Evolutionary conservation across 805 yeast species (phyloP).

Genomic region (Candida tammaniensis): DNA sequence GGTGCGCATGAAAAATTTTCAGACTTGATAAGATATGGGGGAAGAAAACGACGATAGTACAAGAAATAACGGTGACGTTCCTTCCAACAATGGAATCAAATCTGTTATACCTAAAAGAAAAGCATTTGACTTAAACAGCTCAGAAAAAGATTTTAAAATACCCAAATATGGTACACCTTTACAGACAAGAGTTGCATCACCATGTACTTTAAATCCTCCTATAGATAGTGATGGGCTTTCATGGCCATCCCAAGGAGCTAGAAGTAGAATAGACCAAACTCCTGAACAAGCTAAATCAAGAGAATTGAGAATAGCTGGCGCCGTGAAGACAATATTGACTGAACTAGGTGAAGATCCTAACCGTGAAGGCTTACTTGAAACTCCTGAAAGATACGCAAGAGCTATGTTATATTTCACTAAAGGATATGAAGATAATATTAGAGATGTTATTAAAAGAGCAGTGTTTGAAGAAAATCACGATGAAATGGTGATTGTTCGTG

Average conservation of each 20-base stretch:
- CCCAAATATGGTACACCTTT: constrained; percentile 48
- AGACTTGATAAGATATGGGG: no score
- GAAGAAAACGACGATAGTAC: no score
- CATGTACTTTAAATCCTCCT: constrained; percentile 80
- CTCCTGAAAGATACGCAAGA: constrained; percentile 94
- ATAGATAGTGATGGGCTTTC: constrained; percentile 88
- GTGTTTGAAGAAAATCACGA: constrained; percentile 98
- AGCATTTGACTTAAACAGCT: no score
- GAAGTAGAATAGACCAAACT: constrained; percentile 67
- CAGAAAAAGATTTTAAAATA: not conserved
- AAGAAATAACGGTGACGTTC: no score
- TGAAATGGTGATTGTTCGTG: constrained; percentile 97
- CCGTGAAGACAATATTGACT: constrained; percentile 70
- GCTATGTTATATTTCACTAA: constrained; percentile 95
- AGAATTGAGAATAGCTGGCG: constrained; percentile 75
- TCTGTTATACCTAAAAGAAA: constrained; percentile 15
- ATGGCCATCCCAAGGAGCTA: constrained; percentile 90
- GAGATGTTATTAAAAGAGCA: constrained; percentile 90
- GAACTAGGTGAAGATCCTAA: constrained; percentile 90
- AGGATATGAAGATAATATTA: constrained; percentile 92
- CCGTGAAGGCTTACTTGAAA: constrained; percentile 87
- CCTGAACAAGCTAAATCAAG: constrained; percentile 64
- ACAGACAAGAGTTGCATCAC: constrained; percentile 75
- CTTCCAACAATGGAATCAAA: no score
- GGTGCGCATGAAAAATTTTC: no score